Base-by-base conservation (phyloP, 1,284 basidiomycete species). In the Kalmanozyma brasiliensis region DNA sequence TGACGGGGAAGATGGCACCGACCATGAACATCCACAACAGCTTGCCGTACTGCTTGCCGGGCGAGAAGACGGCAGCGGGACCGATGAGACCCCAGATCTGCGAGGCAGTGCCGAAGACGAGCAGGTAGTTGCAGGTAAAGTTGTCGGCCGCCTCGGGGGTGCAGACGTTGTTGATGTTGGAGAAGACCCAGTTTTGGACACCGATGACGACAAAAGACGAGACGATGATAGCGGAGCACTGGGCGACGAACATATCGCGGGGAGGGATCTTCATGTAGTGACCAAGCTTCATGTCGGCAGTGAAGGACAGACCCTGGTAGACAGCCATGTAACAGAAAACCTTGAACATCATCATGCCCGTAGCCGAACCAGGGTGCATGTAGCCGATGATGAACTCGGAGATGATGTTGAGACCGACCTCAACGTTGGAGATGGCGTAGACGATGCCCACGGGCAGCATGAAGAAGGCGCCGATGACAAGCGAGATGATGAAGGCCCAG, bases 321-420 rank as follows among this genome's bases (percentile, higher is more conserved):
- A 88, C 86, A 4, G 87, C 84, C 60, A 87, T 87, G 81, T 86
- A 88, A 23, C 87, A 86, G 73, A 87, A 86, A 8, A 85, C 85
- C 85, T 93, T 93, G 88, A 93, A 93, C 61, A 93, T 84, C 87
- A 91, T 89, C 81, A 90, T 89, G 51, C 91, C 91, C 52, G 92
- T 84, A 2, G 92, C 91, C 41, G 85, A 86, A 14, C 90, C 90
- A 20, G 91, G 91, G 43, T 91, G 83, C 58, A 90, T 85, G 83
- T 91, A 93, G 3, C 92, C 92, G 10, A 86, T 87, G 56, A 93
- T 83, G 66, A 93, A 83, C 82, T 94, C 91, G 43, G 88, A 86
- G 76, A 94, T 86, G 41, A 92, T 87, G 65, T 84, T 77, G 58
- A 75, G 82, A 2, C 85, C 85, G 46, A 92, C 83, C 64, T 87